These are phyloP conservation scores for Emydomyces testavorans DNA, from an alignment of 2,329 filamentous ascomycete genomes.

Conservation along the genomic window DNA sequence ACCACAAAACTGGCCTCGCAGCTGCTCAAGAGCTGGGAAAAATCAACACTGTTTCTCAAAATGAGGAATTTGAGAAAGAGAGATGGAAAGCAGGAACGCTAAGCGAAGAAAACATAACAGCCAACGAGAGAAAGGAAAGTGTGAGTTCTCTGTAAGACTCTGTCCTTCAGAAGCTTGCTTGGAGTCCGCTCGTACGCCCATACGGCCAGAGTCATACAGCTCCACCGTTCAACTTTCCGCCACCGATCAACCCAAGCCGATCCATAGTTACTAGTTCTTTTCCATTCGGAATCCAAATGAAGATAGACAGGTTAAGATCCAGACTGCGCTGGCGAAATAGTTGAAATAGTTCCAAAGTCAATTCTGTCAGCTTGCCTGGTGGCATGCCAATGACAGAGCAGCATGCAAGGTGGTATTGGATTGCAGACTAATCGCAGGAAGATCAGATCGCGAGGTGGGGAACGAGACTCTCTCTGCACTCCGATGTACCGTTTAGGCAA, in stretches of 20 bases:
- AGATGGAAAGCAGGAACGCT: not conserved
- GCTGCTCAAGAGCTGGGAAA: no score
- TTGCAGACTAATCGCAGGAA: not conserved
- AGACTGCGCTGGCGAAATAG: not conserved
- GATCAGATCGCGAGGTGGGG: not conserved
- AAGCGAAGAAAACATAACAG: not conserved
- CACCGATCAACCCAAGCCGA: constrained; percentile 6
- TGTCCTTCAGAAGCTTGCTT: no score
- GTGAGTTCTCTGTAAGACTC: no score
- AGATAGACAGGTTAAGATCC: constrained; percentile 3
- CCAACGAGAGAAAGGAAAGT: no score
- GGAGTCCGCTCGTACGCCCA: no score
- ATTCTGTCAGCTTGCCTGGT: not conserved
- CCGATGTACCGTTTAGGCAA: not conserved
- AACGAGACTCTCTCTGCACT: no score
- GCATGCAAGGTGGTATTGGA: constrained; percentile 1
- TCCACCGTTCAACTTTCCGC: not conserved
- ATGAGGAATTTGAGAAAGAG: not conserved
- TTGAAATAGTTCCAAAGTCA: constrained; percentile 6
- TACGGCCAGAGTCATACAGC: no score
- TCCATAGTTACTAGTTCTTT: constrained; percentile 9
- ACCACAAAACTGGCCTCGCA: no score
- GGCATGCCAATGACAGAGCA: not conserved
- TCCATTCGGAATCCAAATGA: constrained; percentile 9
- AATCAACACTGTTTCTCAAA: not conserved